phyloP scores from a whole-genome alignment of 176 grass and related monocot species.

The Carex cristatella region DNA sequence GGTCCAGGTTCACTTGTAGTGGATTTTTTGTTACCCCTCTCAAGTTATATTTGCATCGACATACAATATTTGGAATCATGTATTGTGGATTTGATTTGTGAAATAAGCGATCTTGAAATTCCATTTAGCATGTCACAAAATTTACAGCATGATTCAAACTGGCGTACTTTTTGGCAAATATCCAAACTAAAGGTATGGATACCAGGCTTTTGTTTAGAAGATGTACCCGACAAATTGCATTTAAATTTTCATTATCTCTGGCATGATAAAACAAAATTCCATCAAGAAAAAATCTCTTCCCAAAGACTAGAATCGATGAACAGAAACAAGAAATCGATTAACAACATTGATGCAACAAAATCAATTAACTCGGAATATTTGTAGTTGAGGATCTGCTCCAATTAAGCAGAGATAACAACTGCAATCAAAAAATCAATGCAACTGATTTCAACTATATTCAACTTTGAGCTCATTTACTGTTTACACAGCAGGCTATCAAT shows the following conservation, averaged over 20 bases:
- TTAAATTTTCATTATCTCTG: not conserved
- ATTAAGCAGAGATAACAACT: too few species aligned
- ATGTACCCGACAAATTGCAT: not conserved
- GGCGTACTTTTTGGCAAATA: too few species aligned
- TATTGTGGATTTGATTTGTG: not conserved
- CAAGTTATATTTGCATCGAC: not conserved
- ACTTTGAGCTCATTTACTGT: not conserved
- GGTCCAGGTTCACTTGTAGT: not conserved
- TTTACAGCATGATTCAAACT: not conserved
- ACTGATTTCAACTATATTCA: not conserved
- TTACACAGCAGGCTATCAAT: not conserved
- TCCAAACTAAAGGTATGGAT: too few species aligned
- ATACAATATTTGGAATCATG: not conserved
- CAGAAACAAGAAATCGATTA: too few species aligned
- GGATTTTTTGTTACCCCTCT: not conserved
- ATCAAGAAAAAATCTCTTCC: too few species aligned
- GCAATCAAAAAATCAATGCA: not conserved
- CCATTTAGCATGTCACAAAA: not conserved
- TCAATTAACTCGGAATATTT: too few species aligned
- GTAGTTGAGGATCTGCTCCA: too few species aligned
- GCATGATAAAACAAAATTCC: not conserved
- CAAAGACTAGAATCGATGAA: too few species aligned
- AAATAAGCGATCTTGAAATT: not conserved
- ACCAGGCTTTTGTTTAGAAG: too few species aligned
- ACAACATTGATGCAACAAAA: too few species aligned